phyloP scores from a whole-genome alignment of 2,329 filamentous ascomycete species.

The Penicillium sumatraense region DNA sequence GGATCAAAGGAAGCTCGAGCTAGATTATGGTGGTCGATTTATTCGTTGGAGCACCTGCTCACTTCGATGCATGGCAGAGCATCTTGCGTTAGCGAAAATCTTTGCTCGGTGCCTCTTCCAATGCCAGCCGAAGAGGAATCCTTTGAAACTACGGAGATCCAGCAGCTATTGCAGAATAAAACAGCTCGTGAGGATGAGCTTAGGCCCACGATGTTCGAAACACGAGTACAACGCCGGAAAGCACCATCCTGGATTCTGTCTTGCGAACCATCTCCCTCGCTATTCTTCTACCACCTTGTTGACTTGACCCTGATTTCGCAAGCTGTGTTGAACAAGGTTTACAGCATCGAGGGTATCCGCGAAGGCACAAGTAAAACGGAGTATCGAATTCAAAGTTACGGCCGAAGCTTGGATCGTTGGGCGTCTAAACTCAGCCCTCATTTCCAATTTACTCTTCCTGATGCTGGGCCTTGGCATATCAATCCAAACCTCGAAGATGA shows the following conservation, averaged over 20 bases:
- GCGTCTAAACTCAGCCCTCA: slow-evolving; percentile 34
- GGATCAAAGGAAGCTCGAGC: slow-evolving; percentile 46
- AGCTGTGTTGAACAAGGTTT: slow-evolving; percentile 42
- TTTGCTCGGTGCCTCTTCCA: slow-evolving; percentile 44
- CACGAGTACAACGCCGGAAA: slow-evolving; percentile 11
- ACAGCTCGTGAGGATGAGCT: slow-evolving; percentile 26
- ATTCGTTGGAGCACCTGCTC: slow-evolving; percentile 46
- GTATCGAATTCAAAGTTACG: slow-evolving; percentile 37
- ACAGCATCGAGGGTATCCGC: slow-evolving; percentile 43
- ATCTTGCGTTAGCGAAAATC: slow-evolving; percentile 42
- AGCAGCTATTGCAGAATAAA: slow-evolving; percentile 30
- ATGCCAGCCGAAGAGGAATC: slow-evolving; percentile 43
- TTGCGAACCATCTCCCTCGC: slow-evolving; percentile 35
- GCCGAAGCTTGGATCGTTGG: slow-evolving; percentile 40
- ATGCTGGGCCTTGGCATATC: slow-evolving; percentile 25
- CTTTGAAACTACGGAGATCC: slow-evolving; percentile 32
- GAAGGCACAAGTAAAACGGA: slow-evolving; percentile 37
- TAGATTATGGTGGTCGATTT: slow-evolving; percentile 51
- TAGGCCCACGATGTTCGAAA: slow-evolving; percentile 35
- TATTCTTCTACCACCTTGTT: slow-evolving; percentile 44
- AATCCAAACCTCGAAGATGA: slow-evolving; percentile 20
- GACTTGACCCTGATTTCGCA: slow-evolving; percentile 44
- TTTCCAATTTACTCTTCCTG: slow-evolving; percentile 40
- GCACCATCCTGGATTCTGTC: slow-evolving; percentile 24
- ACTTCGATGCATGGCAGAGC: slow-evolving; percentile 48